These are phyloP conservation scores for Beauveria sp. DNA, from an alignment of 2,329 filamentous ascomycete species.

Conservation along the genomic window DNA sequence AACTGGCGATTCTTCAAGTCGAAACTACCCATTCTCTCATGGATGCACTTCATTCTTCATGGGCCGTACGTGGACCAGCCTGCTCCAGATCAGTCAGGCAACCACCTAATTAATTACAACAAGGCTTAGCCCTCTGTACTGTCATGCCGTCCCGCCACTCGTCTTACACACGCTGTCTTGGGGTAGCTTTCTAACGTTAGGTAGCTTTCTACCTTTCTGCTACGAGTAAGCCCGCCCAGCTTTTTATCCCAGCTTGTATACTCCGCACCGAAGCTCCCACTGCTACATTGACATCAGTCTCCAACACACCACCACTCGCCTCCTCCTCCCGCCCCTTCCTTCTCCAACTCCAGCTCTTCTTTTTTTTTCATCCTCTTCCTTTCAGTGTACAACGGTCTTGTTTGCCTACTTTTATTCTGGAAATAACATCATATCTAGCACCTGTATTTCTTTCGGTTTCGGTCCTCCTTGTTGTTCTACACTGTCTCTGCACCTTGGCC, in stretches of 20 bases:
- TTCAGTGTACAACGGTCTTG: background rate
- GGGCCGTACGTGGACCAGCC: too few relatives aligned
- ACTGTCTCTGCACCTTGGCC: background rate
- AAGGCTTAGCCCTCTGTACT: background rate
- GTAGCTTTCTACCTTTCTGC: background rate
- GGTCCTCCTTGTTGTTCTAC: background rate
- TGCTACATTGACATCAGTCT: slow-evolving; percentile 5
- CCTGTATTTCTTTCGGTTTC: background rate
- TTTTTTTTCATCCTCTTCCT: slow-evolving; percentile 14
- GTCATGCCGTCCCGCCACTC: background rate
- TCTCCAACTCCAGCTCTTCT: slow-evolving; percentile 7
- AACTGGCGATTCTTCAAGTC: too few relatives aligned
- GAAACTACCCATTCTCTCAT: too few relatives aligned
- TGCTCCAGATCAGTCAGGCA: too few relatives aligned
- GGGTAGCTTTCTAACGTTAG: too few relatives aligned
- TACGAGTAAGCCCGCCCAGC: background rate
- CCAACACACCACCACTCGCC: background rate
- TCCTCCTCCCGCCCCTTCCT: background rate
- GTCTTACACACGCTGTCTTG: background rate
- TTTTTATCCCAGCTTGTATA: slow-evolving; percentile 3
- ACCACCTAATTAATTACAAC: background rate
- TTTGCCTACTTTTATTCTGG: background rate
- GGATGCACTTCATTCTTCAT: too few relatives aligned
- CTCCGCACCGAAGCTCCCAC: slow-evolving; percentile 4
- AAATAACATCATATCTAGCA: background rate